Percentiles rank a stretch among this genome's conserved stretches.
These are phyloP conservation scores for Hortiboletus flavorubellus DNA, from an alignment of 768 basidiomycete genomes.

Conservation along the genomic window DNA sequence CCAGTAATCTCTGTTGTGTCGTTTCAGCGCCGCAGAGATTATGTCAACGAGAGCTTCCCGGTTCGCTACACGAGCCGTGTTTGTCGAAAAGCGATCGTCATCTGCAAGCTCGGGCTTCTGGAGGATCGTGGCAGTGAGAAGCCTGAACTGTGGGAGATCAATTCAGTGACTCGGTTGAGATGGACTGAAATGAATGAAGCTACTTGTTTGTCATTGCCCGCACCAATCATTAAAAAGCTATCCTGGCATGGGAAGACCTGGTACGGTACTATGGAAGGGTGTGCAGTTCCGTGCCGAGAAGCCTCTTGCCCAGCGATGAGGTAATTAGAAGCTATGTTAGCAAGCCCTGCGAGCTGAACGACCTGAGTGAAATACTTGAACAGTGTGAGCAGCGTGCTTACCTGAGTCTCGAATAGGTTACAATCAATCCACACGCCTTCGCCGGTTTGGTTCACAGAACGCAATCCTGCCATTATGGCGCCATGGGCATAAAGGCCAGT, in stretches of 20 bases:
- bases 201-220: slow-evolving; percentile 86
- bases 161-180: slow-evolving; percentile 9
- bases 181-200: slow-evolving; percentile 2
- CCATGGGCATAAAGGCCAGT: slow-evolving; percentile 90
- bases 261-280: slow-evolving; percentile 93
- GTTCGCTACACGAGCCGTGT: slow-evolving; percentile 72
- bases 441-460: slow-evolving; percentile 81
- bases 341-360: slow-evolving; percentile 78
- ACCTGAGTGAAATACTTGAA: slow-evolving; percentile 1
- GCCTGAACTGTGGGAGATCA: slow-evolving; percentile 53
- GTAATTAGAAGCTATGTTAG: slow-evolving; percentile 92
- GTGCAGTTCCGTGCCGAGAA: slow-evolving; percentile 83
- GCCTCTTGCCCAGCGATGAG: slow-evolving; percentile 84
- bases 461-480: slow-evolving; percentile 85
- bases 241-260: slow-evolving; percentile 86
- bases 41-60: slow-evolving; percentile 64
- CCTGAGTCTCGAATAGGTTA: slow-evolving; percentile 90
- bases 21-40: slow-evolving; percentile 59
- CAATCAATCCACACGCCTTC: slow-evolving; percentile 90
- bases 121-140: slow-evolving; percentile 63
- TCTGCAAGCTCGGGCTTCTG: slow-evolving; percentile 53
- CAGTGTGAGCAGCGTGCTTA: slow-evolving; percentile 26
- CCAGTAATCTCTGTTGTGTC: slow-evolving; percentile 69
- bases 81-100: slow-evolving; percentile 68
- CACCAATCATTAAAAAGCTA: slow-evolving; percentile 91